Conservation (phyloP, 495 filamentous ascomycete species). For the Xylaria palmicola region DNA sequence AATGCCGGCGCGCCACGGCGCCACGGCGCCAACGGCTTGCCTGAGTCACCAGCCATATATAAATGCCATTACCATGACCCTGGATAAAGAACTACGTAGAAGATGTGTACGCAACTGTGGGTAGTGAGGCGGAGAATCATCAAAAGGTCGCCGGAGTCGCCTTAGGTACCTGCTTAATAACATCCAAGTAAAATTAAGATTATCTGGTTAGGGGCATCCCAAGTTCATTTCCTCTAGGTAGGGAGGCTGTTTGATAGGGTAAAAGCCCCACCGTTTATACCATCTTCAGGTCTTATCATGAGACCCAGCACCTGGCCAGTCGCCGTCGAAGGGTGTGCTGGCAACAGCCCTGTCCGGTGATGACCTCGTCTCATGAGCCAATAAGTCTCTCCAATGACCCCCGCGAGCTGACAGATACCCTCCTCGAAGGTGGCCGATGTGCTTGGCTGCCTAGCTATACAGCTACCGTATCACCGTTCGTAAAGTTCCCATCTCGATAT, state of each 20-base stretch:
- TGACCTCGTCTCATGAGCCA: not conserved
- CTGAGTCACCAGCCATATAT: no score
- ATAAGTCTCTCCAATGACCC: not conserved
- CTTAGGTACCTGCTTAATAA: no score
- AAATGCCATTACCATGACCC: no score
- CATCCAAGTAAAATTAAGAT: not conserved
- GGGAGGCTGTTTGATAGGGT: constrained; percentile 1
- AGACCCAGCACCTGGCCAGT: not conserved
- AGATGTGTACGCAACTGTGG: no score
- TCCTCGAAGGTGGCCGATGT: no score
- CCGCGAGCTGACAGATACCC: no score
- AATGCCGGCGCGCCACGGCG: no score
- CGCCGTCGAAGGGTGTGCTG: constrained; percentile 4
- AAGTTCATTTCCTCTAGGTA: not conserved
- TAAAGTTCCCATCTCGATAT: not conserved
- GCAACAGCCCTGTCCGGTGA: constrained; percentile 1
- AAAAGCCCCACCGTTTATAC: not conserved
- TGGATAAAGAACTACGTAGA: no score
- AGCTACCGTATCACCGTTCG: not conserved
- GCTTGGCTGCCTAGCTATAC: not conserved
- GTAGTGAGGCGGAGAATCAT: no score
- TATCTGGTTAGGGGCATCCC: not conserved
- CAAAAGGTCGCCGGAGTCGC: no score
- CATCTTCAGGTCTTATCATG: constrained; percentile 2
- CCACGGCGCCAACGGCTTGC: no score